Conservation (phyloP, 768 basidiomycete species). For the Suillus subaureus region DNA sequence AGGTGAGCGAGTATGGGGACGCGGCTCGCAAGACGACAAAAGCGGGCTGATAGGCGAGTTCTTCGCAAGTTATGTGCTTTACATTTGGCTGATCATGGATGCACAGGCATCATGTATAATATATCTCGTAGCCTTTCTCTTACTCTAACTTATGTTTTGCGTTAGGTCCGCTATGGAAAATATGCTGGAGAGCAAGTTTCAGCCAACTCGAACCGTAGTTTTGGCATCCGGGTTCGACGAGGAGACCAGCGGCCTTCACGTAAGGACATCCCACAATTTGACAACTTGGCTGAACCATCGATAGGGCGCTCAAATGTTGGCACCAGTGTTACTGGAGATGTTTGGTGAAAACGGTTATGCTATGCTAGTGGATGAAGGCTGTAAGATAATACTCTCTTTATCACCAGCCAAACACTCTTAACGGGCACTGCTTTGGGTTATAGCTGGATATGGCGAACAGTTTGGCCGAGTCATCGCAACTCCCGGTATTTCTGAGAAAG, state of each 20-base stretch:
- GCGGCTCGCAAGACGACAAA: slow-evolving; percentile 61
- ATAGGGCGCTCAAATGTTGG: slow-evolving; percentile 58
- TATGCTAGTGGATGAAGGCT: slow-evolving; percentile 87
- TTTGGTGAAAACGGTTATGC: slow-evolving; percentile 78
- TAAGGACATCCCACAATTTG: slow-evolving; percentile 21
- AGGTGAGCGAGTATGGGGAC: slow-evolving; percentile 49
- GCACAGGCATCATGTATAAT: slow-evolving; percentile 49
- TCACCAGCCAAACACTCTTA: not conserved
- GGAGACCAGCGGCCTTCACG: slow-evolving; percentile 58
- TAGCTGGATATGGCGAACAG: slow-evolving; percentile 52
- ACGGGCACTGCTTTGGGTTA: slow-evolving; percentile 11
- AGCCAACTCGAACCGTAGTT: slow-evolving; percentile 63
- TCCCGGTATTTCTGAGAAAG: slow-evolving; percentile 75
- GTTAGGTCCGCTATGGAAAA: slow-evolving; percentile 59
- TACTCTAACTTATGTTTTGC: slow-evolving; percentile 1
- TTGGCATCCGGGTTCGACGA: slow-evolving; percentile 79
- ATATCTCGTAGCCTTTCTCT: slow-evolving; percentile 1
- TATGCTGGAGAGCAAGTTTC: slow-evolving; percentile 61
- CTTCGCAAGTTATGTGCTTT: not conserved
- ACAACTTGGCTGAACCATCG: not conserved
- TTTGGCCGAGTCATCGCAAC: slow-evolving; percentile 59
- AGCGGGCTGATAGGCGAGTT: slow-evolving; percentile 54
- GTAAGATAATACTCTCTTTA: slow-evolving; percentile 40
- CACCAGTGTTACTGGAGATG: slow-evolving; percentile 48
- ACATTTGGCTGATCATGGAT: not conserved